Evolutionary conservation across 768 basidiomycete genomes (phyloP), one percentile per base, ranked within the genome.

Genomic region (Mycena vulgaris): DNA sequence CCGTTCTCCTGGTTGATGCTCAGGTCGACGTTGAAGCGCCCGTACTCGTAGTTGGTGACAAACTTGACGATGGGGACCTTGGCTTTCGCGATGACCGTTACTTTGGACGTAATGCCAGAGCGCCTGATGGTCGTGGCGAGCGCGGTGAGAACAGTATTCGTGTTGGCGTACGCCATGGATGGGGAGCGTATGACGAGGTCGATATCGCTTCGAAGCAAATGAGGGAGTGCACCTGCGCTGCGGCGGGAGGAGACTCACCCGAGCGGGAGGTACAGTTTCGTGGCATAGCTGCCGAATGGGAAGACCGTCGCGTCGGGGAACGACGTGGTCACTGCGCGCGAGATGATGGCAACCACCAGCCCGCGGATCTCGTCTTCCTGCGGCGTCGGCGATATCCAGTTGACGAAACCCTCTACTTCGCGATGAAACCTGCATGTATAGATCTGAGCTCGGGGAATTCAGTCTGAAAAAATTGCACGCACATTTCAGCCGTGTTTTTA

Each of bases 41-140:
- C 96, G 70, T 73, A 73, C 60, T 73, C 72, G 48, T 91, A 88
- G 11, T 84, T 87, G 3, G 97, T 95, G 63, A 93, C 83, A 78
- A 99, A 98, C 82, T 99, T 99, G 80, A 99, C 88, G 78, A 99
- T 98, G 33, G 98, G 98, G 9, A 99, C 97, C 82, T 92, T 94
- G 61, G 98, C 97, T 84, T 92, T 95, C 31, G 92, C 91, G 72
- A 99, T 96, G 79, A 98, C 91, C 31, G 92, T 92, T 42, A 98
- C 93, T 49, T 90, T 89, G 58, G 80, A 77, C 1, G 96, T 95
- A 68, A 99, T 91, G 11, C 89, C 84, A 1, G 90, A 87, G 37
- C 88, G 89, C 76, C 93, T 92, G 67, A 99, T 83, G 37, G 92
- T 87, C 76, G 89, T 89, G 13, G 96, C 95, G 37, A 99, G 87